A percentile compares a stretch with the other conserved stretches of the same genome.
Evolutionary conservation across 2,329 filamentous ascomycete species (phyloP).

Genomic region (Neofusicoccum cordaticola): DNA sequence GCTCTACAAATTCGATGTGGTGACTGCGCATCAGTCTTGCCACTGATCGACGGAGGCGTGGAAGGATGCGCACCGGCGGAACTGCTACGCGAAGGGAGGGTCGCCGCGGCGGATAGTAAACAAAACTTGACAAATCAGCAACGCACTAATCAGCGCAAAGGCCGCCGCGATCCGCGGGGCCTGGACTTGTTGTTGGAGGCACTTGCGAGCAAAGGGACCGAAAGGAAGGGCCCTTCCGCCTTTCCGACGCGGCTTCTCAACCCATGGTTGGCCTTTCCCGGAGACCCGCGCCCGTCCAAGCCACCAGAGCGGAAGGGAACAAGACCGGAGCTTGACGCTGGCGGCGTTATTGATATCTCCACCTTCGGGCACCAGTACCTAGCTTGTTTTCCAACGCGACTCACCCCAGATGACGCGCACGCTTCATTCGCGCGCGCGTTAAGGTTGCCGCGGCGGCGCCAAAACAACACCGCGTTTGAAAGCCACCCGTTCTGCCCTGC

Average conservation of each 20-base stretch:
- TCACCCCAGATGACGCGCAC: background rate
- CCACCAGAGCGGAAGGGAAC: too few relatives aligned
- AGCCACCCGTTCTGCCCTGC: background rate
- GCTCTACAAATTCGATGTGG: background rate
- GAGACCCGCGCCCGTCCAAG: background rate
- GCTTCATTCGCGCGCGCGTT: background rate
- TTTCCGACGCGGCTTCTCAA: background rate
- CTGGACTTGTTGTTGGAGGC: background rate
- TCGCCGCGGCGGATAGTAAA: background rate
- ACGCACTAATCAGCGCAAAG: background rate
- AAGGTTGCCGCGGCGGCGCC: background rate
- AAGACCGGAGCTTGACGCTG: background rate
- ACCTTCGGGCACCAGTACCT: background rate
- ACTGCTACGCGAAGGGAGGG: background rate
- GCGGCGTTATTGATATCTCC: background rate
- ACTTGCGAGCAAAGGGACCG: slow-evolving; percentile 3
- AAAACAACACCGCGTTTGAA: background rate
- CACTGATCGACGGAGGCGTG: background rate
- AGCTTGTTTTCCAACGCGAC: background rate
- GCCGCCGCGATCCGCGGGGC: background rate
- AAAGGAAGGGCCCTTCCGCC: slow-evolving; percentile 1
- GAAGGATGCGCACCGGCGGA: background rate
- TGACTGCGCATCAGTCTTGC: background rate
- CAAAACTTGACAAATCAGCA: slow-evolving; percentile 1
- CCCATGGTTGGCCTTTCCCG: background rate